phyloP scores from a whole-genome alignment of 1,284 basidiomycete genomes.

The Bondarzewia mesenterica region DNA sequence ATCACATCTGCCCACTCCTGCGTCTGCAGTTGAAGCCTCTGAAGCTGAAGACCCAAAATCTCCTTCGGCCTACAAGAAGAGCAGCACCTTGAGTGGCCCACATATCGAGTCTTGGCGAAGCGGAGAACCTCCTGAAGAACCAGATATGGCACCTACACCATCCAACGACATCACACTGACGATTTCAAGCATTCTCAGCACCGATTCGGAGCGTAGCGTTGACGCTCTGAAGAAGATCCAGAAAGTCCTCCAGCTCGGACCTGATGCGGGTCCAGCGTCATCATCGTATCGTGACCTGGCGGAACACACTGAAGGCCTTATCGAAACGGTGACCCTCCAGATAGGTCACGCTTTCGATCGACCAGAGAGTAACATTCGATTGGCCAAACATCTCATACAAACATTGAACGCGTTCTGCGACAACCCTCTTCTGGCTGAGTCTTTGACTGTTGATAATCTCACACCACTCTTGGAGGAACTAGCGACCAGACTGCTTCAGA shows the following conservation, averaged over 20 bases:
- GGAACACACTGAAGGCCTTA: constrained; percentile 78
- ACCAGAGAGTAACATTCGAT: constrained; percentile 75
- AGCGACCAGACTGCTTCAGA: constrained; percentile 83
- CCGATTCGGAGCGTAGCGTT: constrained; percentile 80
- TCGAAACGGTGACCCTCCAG: constrained; percentile 82
- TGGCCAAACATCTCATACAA: constrained; percentile 95
- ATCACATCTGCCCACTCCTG: constrained; percentile 5
- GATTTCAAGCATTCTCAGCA: constrained; percentile 80
- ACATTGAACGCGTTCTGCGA: constrained; percentile 90
- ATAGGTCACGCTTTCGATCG: constrained; percentile 86
- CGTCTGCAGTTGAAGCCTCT: not conserved
- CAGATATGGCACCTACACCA: constrained; percentile 8
- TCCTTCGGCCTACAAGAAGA: constrained; percentile 6
- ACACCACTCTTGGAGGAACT: constrained; percentile 80
- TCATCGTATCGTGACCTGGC: constrained; percentile 70
- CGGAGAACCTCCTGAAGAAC: constrained; percentile 26
- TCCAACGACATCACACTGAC: constrained; percentile 55
- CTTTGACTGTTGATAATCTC: constrained; percentile 72
- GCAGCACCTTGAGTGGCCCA: constrained; percentile 10
- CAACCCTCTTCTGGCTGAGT: constrained; percentile 73
- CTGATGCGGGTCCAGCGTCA: constrained; percentile 62
- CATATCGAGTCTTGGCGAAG: constrained; percentile 15
- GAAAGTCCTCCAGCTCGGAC: constrained; percentile 66
- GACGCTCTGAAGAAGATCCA: constrained; percentile 91
- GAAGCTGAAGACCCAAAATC: constrained; percentile 1